Percentiles rank a stretch among this genome's conserved stretches.
These are phyloP conservation scores for Coemansia sp. DNA, from an alignment of 192 early-diverging fungal genomes.

Conservation along the genomic window DNA sequence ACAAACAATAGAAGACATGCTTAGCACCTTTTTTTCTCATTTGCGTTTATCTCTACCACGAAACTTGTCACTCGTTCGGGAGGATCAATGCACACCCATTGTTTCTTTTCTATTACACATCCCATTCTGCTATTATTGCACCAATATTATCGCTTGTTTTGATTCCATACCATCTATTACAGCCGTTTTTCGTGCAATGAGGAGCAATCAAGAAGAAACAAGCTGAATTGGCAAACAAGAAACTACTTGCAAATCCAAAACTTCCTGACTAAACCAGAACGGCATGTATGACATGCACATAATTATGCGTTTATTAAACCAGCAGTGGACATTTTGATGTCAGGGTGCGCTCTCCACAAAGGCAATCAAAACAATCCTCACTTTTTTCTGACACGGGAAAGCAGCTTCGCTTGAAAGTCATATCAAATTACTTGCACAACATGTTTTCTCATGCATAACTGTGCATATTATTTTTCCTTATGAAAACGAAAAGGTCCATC, in stretches of 20 bases:
- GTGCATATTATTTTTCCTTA: not conserved
- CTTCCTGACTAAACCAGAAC: not conserved
- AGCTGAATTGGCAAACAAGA: not conserved
- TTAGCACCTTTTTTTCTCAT: not conserved
- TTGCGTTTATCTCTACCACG: not conserved
- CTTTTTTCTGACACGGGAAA: not conserved
- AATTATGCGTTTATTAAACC: not conserved
- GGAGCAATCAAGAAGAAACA: not conserved
- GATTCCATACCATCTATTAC: not conserved
- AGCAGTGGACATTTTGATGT: not conserved
- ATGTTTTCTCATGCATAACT: not conserved
- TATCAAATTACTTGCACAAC: not conserved
- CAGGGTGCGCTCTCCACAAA: not conserved
- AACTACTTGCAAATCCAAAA: not conserved
- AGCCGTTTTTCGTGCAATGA: not conserved
- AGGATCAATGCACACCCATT: conserved; percentile 11
- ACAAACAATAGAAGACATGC: not conserved
- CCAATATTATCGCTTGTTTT: not conserved
- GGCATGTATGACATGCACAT: not conserved
- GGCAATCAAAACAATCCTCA: not conserved
- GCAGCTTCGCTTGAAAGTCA: not conserved
- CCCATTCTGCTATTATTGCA: not conserved
- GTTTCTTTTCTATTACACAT: not conserved
- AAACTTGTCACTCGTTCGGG: not conserved
- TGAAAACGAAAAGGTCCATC: not conserved